These are phyloP conservation scores for Filobasidium wieringae DNA, from an alignment of 768 basidiomycete genomes.

Conservation along the genomic window DNA sequence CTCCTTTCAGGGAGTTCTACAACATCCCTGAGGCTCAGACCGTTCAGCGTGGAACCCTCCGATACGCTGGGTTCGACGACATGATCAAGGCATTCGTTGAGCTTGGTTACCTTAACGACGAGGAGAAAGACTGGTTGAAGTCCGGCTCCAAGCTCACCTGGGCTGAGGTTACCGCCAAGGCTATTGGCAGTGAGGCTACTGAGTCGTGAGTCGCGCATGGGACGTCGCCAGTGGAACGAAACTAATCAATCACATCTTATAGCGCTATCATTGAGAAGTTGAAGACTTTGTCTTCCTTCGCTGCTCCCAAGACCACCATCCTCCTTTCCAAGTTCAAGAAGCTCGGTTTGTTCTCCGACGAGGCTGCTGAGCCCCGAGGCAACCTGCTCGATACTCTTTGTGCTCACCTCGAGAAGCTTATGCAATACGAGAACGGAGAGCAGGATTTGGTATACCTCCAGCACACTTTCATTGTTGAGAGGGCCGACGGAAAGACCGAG, in stretches of 20 bases:
- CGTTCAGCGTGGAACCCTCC: slow-evolving; percentile 78
- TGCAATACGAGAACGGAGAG: slow-evolving; percentile 82
- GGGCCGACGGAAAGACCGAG: slow-evolving; percentile 69
- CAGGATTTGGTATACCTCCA: slow-evolving; percentile 95
- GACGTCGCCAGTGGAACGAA: not conserved
- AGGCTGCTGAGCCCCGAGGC: slow-evolving; percentile 47
- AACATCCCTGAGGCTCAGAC: slow-evolving; percentile 87
- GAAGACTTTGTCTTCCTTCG: slow-evolving; percentile 55
- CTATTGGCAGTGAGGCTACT: slow-evolving; percentile 55
- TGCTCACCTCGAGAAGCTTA: slow-evolving; percentile 73
- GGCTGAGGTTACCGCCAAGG: slow-evolving; percentile 68
- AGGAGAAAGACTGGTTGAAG: slow-evolving; percentile 61
- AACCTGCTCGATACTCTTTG: slow-evolving; percentile 92
- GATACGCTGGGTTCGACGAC: slow-evolving; percentile 73
- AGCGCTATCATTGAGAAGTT: slow-evolving; percentile 65
- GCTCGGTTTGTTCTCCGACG: slow-evolving; percentile 79
- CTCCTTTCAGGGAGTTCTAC: slow-evolving; percentile 82
- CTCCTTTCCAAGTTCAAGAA: slow-evolving; percentile 83
- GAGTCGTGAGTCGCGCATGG: slow-evolving; percentile 49
- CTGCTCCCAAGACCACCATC: slow-evolving; percentile 52
- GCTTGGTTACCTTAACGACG: slow-evolving; percentile 72
- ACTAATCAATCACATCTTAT: not conserved
- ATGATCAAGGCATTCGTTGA: slow-evolving; percentile 79
- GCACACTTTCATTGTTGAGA: slow-evolving; percentile 91
- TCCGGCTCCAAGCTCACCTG: slow-evolving; percentile 55